Evolutionary conservation across 1,139 yeast genomes (phyloP).

Genomic region (Oligophagozyma castellii): DNA sequence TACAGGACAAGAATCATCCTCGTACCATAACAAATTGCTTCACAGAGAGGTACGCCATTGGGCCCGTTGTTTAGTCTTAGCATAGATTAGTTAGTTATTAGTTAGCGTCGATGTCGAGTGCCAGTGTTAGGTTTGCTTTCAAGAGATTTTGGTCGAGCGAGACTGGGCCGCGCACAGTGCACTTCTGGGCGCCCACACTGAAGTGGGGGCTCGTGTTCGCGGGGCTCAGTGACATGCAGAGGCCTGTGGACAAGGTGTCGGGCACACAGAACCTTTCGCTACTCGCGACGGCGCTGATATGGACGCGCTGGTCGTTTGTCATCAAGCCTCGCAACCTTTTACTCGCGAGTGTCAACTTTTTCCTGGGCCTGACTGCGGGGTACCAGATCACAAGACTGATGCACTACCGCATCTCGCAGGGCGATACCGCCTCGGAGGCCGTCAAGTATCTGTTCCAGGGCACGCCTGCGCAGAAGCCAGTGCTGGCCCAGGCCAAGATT

Average conservation of each 20-base stretch:
- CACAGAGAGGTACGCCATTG: no score
- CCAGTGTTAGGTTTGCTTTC: slow-evolving; percentile 30
- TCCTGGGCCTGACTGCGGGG: slow-evolving; percentile 83
- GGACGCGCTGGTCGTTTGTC: slow-evolving; percentile 98
- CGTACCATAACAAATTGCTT: no score
- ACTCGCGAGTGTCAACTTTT: slow-evolving; percentile 88
- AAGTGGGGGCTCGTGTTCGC: slow-evolving; percentile 87
- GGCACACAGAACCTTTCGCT: slow-evolving; percentile 86
- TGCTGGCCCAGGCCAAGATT: background rate
- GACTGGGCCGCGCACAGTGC: slow-evolving; percentile 92
- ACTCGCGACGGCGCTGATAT: slow-evolving; percentile 82
- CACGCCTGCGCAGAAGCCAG: slow-evolving; percentile 4
- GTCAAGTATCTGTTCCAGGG: slow-evolving; percentile 45
- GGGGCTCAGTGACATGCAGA: slow-evolving; percentile 69
- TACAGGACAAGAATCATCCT: no score
- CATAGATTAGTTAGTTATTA: no score
- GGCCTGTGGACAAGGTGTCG: slow-evolving; percentile 85
- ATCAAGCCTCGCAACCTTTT: slow-evolving; percentile 79
- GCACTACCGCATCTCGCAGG: slow-evolving; percentile 41
- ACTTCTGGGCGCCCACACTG: slow-evolving; percentile 54
- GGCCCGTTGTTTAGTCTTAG: no score
- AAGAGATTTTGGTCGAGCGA: slow-evolving; percentile 65
- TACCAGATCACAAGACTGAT: slow-evolving; percentile 63
- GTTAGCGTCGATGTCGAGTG: no score
- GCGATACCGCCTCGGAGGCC: slow-evolving; percentile 41